These are phyloP conservation scores for Trichothecium roseum DNA, from an alignment of 2,329 filamentous ascomycete genomes.

Conservation along the genomic window DNA sequence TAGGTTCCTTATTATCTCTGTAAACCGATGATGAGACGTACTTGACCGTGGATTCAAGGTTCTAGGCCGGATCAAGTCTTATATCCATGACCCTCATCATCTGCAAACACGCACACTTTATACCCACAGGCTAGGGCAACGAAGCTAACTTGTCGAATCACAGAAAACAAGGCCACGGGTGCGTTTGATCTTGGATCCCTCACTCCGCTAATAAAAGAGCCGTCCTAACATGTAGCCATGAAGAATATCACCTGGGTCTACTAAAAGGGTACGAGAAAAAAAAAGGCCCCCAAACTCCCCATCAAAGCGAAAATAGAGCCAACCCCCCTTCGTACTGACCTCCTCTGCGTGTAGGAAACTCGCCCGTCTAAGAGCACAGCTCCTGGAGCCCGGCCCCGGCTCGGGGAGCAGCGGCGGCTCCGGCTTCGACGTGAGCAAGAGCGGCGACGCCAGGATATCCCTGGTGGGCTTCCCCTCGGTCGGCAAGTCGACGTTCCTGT, in stretches of 20 bases:
- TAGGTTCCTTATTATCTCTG: neutral
- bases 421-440: slow-evolving; percentile 92
- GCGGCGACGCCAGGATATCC: slow-evolving; percentile 90
- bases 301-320: too few relatives aligned
- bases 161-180: slow-evolving; percentile 99
- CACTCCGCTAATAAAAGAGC: slow-evolving; percentile 3
- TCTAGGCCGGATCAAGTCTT: too few relatives aligned
- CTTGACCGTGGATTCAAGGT: too few relatives aligned
- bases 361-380: slow-evolving; percentile 83
- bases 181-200: slow-evolving; percentile 23
- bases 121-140: too few relatives aligned
- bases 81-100: too few relatives aligned
- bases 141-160: slow-evolving; percentile 17
- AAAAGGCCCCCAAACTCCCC: neutral
- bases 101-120: too few relatives aligned
- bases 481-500: slow-evolving; percentile 97
- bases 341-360: slow-evolving; percentile 61
- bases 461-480: slow-evolving; percentile 98
- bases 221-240: slow-evolving; percentile 4
- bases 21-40: too few relatives aligned
- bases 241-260: slow-evolving; percentile 96
- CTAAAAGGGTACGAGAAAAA: slow-evolving; percentile 69
- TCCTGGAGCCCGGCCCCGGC: slow-evolving; percentile 80
- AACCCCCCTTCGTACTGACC: neutral
- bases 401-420: slow-evolving; percentile 67